phyloP scores from a whole-genome alignment of 345 rosid genomes.

The Hibiscus tridactylites region DNA sequence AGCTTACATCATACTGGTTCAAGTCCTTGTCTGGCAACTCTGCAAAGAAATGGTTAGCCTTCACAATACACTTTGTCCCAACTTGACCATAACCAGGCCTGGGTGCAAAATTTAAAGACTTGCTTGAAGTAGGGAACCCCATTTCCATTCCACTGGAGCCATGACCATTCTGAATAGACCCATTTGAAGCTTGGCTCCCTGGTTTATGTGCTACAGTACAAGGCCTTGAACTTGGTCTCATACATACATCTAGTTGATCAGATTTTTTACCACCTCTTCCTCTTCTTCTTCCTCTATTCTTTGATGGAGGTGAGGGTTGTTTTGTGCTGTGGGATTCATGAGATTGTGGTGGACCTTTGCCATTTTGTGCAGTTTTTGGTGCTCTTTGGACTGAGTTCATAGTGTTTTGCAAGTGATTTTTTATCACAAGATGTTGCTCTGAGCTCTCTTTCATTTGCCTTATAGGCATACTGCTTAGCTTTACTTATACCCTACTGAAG shows the following conservation, averaged over 20 bases:
- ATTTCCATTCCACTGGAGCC: slow-evolving; percentile 32
- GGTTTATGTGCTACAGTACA: slow-evolving; percentile 69
- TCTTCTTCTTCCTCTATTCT: slow-evolving; percentile 70
- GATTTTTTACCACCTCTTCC: slow-evolving; percentile 93
- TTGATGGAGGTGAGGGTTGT: slow-evolving; percentile 56
- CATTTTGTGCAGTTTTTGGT: slow-evolving; percentile 62
- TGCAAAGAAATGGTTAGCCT: slow-evolving; percentile 97
- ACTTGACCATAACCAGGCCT: slow-evolving; percentile 86
- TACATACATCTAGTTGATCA: slow-evolving; percentile 78
- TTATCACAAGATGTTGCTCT: slow-evolving; percentile 67
- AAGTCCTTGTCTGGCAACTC: slow-evolving; percentile 88
- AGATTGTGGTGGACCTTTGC: slow-evolving; percentile 47
- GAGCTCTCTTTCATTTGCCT: slow-evolving; percentile 85
- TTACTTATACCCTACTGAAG: slow-evolving; percentile 8
- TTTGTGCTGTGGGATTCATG: slow-evolving; percentile 34
- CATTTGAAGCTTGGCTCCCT: slow-evolving; percentile 25
- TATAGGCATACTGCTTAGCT: slow-evolving; percentile 48
- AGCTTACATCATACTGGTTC: slow-evolving; percentile 56
- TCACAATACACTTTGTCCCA: slow-evolving; percentile 91
- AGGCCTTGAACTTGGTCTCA: slow-evolving; percentile 93
- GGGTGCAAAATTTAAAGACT: slow-evolving; percentile 62
- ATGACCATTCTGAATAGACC: slow-evolving; percentile 23
- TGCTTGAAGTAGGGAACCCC: slow-evolving; percentile 63
- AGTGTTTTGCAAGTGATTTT: slow-evolving; percentile 52
- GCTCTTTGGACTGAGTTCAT: slow-evolving; percentile 44